Evolutionary conservation across 495 filamentous ascomycete genomes (phyloP), one percentile per base, ranked within the genome.

Genomic region (Podospora bellae-mahoneyi): DNA sequence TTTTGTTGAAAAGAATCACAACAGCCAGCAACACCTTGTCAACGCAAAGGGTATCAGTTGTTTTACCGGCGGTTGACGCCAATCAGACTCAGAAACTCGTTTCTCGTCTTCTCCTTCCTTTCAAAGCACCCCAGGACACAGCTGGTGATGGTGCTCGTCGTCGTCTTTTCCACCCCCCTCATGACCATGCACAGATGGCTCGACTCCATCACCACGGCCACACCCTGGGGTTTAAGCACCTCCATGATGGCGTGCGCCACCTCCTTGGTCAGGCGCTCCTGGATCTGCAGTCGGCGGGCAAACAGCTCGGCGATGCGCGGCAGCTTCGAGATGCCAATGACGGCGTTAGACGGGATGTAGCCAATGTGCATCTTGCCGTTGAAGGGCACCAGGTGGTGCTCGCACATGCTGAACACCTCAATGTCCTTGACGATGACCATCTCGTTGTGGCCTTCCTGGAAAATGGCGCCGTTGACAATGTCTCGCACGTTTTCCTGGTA

Each of bases 311-410:
- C 96, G 64, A 99, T 92, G 57, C 95, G 88, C 16, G 94, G 95
- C 58, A 99, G 83, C 78, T 99, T 99, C 9, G 93, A 97, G 30
- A 99, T 90, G 53, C 95, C 96, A 48, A 99, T 91, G 53, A 99
- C 96, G 62, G 79, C 91, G 80, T 84, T 83, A 70, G 89, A 84
- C 18, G 94, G 96, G 66, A 99, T 97, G 76, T 98, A 99, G 32
- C 95, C 96, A 72, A 99, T 97, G 81, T 98, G 95, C 92, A 99
- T 97, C 90, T 94, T 97, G 67, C 95, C 96, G 7, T 86, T 93
- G 75, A 99, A 99, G 2, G 96, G 95, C 7, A 99, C 94, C 78
- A 99, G 87, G 77, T 99, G 96, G 78, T 99, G 95, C 79, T 99
- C 95, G 83, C 96, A 99, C 66, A 98, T 84, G 64, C 91, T 93